A percentile compares a stretch with the other conserved stretches of the same genome.
These are phyloP conservation scores for Lactifluus subvellereus DNA, from an alignment of 768 basidiomycete genomes.

Conservation along the genomic window DNA sequence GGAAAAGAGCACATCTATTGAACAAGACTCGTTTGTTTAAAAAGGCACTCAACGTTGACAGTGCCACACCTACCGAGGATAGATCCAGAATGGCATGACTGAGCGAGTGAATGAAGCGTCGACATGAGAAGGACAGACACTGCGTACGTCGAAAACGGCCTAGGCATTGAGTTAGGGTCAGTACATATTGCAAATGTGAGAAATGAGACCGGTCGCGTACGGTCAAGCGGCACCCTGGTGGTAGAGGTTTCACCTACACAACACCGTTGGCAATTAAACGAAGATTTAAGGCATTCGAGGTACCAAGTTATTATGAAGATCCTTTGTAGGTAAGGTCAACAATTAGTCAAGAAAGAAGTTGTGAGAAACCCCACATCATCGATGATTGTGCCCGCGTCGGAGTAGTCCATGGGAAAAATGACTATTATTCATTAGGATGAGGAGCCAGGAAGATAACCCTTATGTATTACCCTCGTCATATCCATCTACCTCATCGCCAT, in stretches of 20 bases:
- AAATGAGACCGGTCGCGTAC: slow-evolving; percentile 11
- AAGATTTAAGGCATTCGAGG: neutral
- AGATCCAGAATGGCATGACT: slow-evolving; percentile 41
- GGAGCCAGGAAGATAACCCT: neutral
- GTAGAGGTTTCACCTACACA: slow-evolving; percentile 35
- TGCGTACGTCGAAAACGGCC: slow-evolving; percentile 23
- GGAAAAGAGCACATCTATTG: slow-evolving; percentile 16
- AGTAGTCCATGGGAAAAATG: slow-evolving; percentile 46
- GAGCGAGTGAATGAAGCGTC: neutral
- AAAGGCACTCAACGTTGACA: neutral
- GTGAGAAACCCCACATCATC: slow-evolving; percentile 39
- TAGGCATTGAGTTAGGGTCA: neutral
- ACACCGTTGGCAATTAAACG: neutral
- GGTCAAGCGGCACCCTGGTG: slow-evolving; percentile 46
- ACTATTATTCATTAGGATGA: slow-evolving; percentile 17
- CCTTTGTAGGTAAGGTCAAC: slow-evolving; percentile 3
- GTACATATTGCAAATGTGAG: neutral
- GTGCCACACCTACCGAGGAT: slow-evolving; percentile 31
- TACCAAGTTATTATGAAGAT: slow-evolving; percentile 21
- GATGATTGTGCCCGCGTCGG: slow-evolving; percentile 40
- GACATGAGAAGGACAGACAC: neutral
- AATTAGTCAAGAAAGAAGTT: neutral
- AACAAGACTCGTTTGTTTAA: neutral
- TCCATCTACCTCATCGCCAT: slow-evolving; percentile 39
- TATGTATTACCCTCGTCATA: slow-evolving; percentile 30